Percentiles rank a stretch among this genome's conserved stretches.
Evolutionary conservation across 2,329 filamentous ascomycete genomes (phyloP).

Genomic region (Balansia obtecta): DNA sequence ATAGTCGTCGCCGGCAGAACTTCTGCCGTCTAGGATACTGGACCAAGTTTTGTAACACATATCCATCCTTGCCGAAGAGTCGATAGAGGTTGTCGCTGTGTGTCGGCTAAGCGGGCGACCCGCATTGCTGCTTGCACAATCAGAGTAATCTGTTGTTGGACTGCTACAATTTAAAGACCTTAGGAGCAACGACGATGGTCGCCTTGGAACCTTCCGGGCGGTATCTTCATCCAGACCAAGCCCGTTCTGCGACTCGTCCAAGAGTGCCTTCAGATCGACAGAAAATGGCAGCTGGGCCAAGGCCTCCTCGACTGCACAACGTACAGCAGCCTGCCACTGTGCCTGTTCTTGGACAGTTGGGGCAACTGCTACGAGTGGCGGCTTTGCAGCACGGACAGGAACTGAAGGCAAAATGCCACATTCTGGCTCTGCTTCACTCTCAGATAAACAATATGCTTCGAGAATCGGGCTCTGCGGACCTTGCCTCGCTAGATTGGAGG

Average conservation of each 20-base stretch:
- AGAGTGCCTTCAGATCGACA: conserved; percentile 2
- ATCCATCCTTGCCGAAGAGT: conserved; percentile 11
- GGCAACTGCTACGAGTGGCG: background rate
- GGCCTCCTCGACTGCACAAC: conserved; percentile 6
- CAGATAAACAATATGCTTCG: background rate
- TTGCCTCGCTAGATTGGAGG: background rate
- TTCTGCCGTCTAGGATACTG: background rate
- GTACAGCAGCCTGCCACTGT: conserved; percentile 5
- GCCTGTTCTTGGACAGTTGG: background rate
- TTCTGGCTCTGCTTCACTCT: background rate
- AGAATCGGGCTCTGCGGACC: background rate
- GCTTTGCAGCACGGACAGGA: background rate
- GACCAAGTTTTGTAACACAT: conserved; percentile 7
- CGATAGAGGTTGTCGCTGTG: conserved; percentile 33
- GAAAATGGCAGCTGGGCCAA: conserved; percentile 5
- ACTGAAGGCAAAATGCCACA: background rate
- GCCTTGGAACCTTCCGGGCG: conserved; percentile 3
- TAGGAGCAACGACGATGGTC: conserved; percentile 15
- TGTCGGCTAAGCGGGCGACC: conserved; percentile 28
- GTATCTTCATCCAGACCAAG: conserved; percentile 2
- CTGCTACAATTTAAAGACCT: conserved; percentile 28
- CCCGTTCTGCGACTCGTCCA: conserved; percentile 3
- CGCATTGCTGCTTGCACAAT: conserved; percentile 27
- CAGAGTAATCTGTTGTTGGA: conserved; percentile 23
- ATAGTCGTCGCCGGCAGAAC: background rate